These are phyloP conservation scores for Ligustrum vulgare DNA, from an alignment of 257 asterid species.

Conservation along the genomic window DNA sequence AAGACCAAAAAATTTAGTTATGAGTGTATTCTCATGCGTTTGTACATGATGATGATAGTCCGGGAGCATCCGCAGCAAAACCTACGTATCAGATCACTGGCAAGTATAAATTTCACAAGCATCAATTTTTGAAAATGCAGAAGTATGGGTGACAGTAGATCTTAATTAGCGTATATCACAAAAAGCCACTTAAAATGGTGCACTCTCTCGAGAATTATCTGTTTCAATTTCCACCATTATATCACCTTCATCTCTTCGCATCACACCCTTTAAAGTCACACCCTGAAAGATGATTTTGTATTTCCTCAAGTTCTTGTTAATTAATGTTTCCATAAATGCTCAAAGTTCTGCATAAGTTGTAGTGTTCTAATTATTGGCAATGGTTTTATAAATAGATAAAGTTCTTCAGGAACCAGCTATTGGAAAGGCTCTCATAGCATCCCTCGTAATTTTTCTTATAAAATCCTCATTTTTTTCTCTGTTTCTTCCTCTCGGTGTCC, in stretches of 20 bases:
- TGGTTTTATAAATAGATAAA: background rate
- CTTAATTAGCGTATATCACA: slow-evolving; percentile 1
- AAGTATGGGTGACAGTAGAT: background rate
- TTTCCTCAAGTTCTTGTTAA: background rate
- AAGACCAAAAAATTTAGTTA: slow-evolving; percentile 95
- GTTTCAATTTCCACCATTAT: background rate
- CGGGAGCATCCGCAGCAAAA: slow-evolving; percentile 90
- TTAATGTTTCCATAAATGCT: background rate
- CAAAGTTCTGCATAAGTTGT: background rate
- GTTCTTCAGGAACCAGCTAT: background rate
- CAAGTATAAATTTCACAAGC: slow-evolving; percentile 23
- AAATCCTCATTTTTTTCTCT: background rate
- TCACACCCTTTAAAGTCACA: background rate
- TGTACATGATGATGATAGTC: slow-evolving; percentile 80
- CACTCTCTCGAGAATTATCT: background rate
- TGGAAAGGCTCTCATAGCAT: background rate
- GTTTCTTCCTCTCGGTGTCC: background rate
- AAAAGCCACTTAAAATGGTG: background rate
- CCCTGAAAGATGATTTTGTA: background rate
- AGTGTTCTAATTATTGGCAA: background rate
- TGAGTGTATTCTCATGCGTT: slow-evolving; percentile 77
- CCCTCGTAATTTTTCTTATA: background rate
- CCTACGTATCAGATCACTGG: slow-evolving; percentile 46
- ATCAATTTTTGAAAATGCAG: background rate
- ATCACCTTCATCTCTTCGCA: background rate